Percentiles rank a stretch among this genome's conserved stretches.
These are phyloP conservation scores for Porpolomopsis calyptriformis DNA, from an alignment of 768 basidiomycete genomes.

Conservation along the genomic window DNA sequence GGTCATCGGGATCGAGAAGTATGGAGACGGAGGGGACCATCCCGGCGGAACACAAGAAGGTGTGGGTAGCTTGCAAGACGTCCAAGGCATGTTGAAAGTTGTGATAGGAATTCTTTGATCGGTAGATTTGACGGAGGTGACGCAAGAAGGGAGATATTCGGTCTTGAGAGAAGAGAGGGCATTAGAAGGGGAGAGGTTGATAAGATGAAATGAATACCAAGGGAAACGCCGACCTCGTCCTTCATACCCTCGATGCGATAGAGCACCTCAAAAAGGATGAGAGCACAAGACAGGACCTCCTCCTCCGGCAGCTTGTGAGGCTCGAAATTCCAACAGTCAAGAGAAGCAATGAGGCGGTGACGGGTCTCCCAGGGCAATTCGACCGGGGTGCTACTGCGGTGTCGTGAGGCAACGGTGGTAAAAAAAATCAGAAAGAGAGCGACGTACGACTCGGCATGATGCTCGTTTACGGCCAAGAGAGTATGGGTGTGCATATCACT, in stretches of 20 bases:
- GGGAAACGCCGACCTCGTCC: slow-evolving; percentile 43
- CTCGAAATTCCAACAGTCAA: slow-evolving; percentile 85
- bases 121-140: slow-evolving; percentile 87
- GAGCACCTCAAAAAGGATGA: slow-evolving; percentile 79
- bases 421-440: slow-evolving; percentile 3
- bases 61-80: slow-evolving; percentile 87
- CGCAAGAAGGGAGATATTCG: slow-evolving; percentile 70
- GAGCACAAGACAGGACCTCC: slow-evolving; percentile 70
- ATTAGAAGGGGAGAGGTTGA: slow-evolving; percentile 8
- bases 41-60: slow-evolving; percentile 68
- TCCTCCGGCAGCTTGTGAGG: slow-evolving; percentile 75
- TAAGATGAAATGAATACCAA: slow-evolving; percentile 28
- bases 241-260: slow-evolving; percentile 71
- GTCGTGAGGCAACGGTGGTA: neutral
- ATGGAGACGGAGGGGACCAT: slow-evolving; percentile 71
- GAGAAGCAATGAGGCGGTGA: slow-evolving; percentile 48
- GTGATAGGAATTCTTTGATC: slow-evolving; percentile 88
- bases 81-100: slow-evolving; percentile 97
- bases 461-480: slow-evolving; percentile 55
- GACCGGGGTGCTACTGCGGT: slow-evolving; percentile 31
- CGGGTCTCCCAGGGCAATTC: slow-evolving; percentile 41
- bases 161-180: slow-evolving; percentile 31
- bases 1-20: slow-evolving; percentile 43
- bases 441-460: slow-evolving; percentile 34
- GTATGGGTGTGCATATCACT: slow-evolving; percentile 81